Conservation (phyloP, 2,329 filamentous ascomycete species). For the Colletotrichum cuscutae region DNA sequence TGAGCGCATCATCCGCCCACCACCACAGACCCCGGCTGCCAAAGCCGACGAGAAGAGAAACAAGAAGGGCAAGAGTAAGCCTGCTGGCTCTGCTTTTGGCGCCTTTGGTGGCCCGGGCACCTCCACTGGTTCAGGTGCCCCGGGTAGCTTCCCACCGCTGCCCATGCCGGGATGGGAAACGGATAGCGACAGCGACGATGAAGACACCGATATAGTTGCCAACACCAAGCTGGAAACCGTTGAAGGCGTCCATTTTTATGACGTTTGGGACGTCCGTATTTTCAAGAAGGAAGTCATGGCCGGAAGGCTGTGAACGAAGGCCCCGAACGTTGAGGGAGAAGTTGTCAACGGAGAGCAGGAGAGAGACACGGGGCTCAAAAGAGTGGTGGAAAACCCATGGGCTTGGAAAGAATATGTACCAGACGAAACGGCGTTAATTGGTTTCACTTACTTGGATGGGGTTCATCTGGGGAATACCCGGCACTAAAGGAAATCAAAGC, state of each 20-base stretch:
- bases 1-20: conserved; percentile 58
- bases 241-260: conserved; percentile 53
- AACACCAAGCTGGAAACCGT: conserved; percentile 49
- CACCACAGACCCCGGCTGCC: conserved; percentile 41
- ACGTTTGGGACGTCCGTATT: conserved; percentile 61
- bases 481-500: background rate
- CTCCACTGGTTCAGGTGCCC: conserved; percentile 15
- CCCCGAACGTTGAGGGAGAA: conserved; percentile 40
- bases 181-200: conserved; percentile 48
- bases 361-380: background rate
- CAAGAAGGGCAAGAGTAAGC: conserved; percentile 38
- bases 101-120: conserved; percentile 29
- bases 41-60: conserved; percentile 40
- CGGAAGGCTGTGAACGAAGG: conserved; percentile 52
- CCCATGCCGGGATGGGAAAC: conserved; percentile 41
- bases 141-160: conserved; percentile 40
- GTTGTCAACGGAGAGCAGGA: background rate
- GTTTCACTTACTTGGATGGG: background rate
- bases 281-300: conserved; percentile 67
- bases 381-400: background rate
- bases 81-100: conserved; percentile 3
- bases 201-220: conserved; percentile 37
- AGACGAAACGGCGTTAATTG: conserved; percentile 2
- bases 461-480: conserved; percentile 14
- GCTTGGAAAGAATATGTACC: background rate